Base-by-base conservation (phyloP, 106 monocot genomes). In the Cymbidium sinense region DNA sequence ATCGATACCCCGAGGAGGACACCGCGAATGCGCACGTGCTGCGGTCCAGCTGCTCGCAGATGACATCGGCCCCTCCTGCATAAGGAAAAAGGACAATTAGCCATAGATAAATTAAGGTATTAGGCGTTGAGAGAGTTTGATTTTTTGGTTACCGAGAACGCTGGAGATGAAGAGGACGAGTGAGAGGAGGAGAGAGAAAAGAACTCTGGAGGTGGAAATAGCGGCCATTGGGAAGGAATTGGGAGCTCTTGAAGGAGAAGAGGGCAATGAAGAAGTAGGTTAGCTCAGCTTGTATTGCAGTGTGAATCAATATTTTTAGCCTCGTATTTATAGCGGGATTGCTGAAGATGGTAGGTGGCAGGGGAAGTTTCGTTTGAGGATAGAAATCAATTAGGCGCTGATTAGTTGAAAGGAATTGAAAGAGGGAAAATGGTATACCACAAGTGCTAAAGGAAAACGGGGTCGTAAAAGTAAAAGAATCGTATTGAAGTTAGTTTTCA, bases 1-100 rank as follows among this genome's bases (percentile, higher is more conserved):
- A 87, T 3, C 87, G 79, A 3, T n/a, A 19, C 1, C 84, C 87
- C 7, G 71, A n/a, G 4, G 87, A 82, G 11, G 87, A 88, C 65
- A 88, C 79, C 1, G 87, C 79, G 44, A 82, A 85, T 5, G 87
- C 76, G 69, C 87, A 88, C 17, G 52, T 51, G 79, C 34, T 54
- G 43, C 17, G 39, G 54, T 58, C 82, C 20, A 88, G 79, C 17
- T 43, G 25, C 54, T 82, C 84, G 55, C 87, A 88, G 0, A 23
- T 41, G 51, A 87, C 64, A 5, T n/a, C 23, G 23, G 15, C 69
- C 4, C 77, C 80, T 81, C 47, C 47, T 47, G 47, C 15, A 20
- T 27, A 21, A 34, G 7, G 7, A 17, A 35, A 72, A 13, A 39
- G n/a, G n/a, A 21, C 7, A 21, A 20, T 17, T 30, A 8, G 17